Percentiles rank a stretch among this genome's conserved stretches.
Conservation (phyloP, 129 eudicot genomes). For the Flaveria sonorensis region DNA sequence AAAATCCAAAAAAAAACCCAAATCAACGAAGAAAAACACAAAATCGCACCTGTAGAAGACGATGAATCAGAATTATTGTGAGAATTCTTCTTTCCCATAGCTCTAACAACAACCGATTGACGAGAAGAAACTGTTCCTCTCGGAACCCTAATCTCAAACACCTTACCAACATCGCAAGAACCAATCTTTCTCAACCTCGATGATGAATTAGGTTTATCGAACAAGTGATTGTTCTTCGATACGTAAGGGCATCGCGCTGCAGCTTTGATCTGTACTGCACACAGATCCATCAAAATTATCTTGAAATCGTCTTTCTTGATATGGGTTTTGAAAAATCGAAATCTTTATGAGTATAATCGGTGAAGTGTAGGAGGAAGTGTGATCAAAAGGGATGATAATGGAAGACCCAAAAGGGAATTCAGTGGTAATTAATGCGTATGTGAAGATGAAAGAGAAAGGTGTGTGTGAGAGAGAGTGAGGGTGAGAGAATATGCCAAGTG, state of each 20-base stretch:
- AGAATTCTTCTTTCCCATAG: constrained; percentile 55
- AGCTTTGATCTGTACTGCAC: constrained; percentile 48
- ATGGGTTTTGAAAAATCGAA: background rate
- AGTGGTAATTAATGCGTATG: constrained; percentile 34
- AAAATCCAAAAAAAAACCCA: background rate
- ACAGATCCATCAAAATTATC: constrained; percentile 48
- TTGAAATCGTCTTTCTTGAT: background rate
- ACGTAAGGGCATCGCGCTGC: constrained; percentile 30
- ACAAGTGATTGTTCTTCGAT: constrained; percentile 25
- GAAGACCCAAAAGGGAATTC: background rate
- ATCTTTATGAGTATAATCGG: constrained; percentile 8
- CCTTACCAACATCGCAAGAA: constrained; percentile 29
- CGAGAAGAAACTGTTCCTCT: constrained; percentile 20
- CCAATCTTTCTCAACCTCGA: constrained; percentile 27
- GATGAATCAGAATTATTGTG: constrained; percentile 45
- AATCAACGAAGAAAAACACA: background rate
- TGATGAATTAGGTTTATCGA: constrained; percentile 33
- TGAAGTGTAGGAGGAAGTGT: background rate
- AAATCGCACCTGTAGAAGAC: constrained; percentile 38
- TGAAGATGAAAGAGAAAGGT: constrained; percentile 30
- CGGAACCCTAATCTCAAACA: constrained; percentile 36
- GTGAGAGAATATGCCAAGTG: constrained; percentile 25
- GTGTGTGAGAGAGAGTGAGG: constrained; percentile 32
- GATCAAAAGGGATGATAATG: constrained; percentile 23
- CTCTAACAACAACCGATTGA: constrained; percentile 47